Percentiles rank a stretch among this genome's conserved stretches.
Conservation (phyloP, 78 protist genomes). For the Bigelowiella natans region DNA sequence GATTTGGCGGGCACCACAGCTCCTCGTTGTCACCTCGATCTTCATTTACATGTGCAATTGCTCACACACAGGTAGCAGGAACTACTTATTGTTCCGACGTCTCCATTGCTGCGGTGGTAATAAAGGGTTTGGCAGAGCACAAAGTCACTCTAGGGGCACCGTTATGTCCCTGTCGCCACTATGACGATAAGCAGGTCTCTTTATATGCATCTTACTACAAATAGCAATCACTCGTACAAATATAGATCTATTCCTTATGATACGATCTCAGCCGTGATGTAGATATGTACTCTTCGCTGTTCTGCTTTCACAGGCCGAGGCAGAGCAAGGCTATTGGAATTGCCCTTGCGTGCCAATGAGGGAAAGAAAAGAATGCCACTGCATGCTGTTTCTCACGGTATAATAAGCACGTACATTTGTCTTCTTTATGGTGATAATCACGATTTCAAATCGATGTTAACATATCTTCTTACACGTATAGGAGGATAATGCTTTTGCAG, state of each 20-base stretch:
- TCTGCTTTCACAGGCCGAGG: slow-evolving; percentile 12
- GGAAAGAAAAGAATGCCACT: slow-evolving; percentile 30
- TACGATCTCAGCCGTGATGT: background rate
- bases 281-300: background rate
- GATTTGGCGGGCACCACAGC: no score
- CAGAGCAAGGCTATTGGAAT: slow-evolving; percentile 25
- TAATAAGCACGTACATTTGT: background rate
- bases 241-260: no score
- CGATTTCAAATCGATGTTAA: background rate
- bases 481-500: slow-evolving; percentile 20
- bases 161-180: slow-evolving; percentile 27
- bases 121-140: slow-evolving; percentile 26
- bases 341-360: slow-evolving; percentile 32
- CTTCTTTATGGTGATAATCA: background rate
- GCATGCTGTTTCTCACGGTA: slow-evolving; percentile 21
- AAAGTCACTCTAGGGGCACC: slow-evolving; percentile 24
- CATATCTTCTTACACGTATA: no score
- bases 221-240: no score
- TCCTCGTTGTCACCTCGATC: no score
- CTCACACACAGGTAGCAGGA: no score
- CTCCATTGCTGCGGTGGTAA: slow-evolving; percentile 2
- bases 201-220: no score
- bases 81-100: slow-evolving; percentile 11
- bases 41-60: no score
- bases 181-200: slow-evolving; percentile 19